These are phyloP conservation scores for Mollisiaceae sp. DNA, from an alignment of 2,329 filamentous ascomycete genomes.

Conservation along the genomic window DNA sequence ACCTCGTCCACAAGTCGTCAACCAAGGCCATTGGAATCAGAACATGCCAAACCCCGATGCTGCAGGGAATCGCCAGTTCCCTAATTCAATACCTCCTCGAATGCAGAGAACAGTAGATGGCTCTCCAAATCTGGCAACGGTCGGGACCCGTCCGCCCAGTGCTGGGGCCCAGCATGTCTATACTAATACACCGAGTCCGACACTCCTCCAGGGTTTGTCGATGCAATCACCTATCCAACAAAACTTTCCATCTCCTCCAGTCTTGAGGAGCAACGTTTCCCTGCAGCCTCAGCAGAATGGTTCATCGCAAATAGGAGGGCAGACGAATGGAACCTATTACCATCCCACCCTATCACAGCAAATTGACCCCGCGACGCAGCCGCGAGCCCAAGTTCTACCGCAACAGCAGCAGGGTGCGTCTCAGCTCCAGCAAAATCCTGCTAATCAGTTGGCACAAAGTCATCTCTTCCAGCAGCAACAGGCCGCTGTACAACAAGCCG, in stretches of 20 bases:
- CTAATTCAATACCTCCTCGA: slow-evolving; percentile 1
- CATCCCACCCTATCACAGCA: background rate
- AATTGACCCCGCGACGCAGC: slow-evolving; percentile 11
- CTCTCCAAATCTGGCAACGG: slow-evolving; percentile 25
- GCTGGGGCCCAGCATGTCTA: slow-evolving; percentile 22
- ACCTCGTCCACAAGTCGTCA: slow-evolving; percentile 8
- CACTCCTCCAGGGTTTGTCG: slow-evolving; percentile 33
- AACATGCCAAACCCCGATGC: slow-evolving; percentile 23
- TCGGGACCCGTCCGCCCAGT: slow-evolving; percentile 24
- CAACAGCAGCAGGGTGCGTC: slow-evolving; percentile 7
- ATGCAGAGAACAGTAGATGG: slow-evolving; percentile 13
- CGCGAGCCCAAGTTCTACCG: slow-evolving; percentile 15
- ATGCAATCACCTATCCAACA: slow-evolving; percentile 37
- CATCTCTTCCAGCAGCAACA: slow-evolving; percentile 11
- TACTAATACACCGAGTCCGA: slow-evolving; percentile 32
- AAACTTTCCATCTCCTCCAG: slow-evolving; percentile 19
- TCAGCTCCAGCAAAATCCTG: slow-evolving; percentile 18
- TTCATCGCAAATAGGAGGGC: background rate
- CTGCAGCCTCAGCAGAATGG: slow-evolving; percentile 1
- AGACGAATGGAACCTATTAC: background rate
- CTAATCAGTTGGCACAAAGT: slow-evolving; percentile 4
- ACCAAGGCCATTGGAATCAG: slow-evolving; percentile 18
- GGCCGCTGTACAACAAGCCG: slow-evolving; percentile 11
- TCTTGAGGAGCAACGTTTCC: slow-evolving; percentile 22
- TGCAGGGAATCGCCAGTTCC: slow-evolving; percentile 22